phyloP scores from a whole-genome alignment of 2,329 filamentous ascomycete species.

The Akanthomyces dipterigenus region DNA sequence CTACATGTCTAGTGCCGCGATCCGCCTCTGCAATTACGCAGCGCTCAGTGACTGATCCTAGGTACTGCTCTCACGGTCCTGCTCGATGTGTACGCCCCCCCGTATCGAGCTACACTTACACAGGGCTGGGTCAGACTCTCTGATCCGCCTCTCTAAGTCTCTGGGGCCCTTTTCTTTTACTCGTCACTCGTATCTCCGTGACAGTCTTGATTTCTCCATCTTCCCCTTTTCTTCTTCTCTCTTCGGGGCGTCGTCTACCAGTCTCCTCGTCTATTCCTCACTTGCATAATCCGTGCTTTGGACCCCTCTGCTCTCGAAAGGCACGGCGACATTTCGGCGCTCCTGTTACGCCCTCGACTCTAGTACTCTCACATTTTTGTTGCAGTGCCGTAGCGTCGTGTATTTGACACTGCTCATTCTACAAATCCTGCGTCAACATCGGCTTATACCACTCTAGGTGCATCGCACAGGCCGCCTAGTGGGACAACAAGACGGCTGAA shows the following conservation, averaged over 20 bases:
- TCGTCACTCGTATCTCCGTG: neutral
- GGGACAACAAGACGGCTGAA: neutral
- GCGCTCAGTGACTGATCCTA: neutral
- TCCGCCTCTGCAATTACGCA: constrained; percentile 1
- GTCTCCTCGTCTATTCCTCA: neutral
- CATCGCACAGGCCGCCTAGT: neutral
- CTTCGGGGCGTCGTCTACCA: neutral
- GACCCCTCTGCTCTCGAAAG: neutral
- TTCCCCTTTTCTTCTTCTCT: constrained; percentile 13
- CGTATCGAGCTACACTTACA: constrained; percentile 1
- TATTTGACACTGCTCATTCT: neutral
- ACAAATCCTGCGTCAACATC: neutral
- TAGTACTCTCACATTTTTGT: neutral
- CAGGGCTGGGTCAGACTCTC: neutral
- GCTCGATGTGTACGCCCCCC: neutral
- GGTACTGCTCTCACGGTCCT: neutral
- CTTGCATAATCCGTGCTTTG: neutral
- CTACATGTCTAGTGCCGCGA: neutral
- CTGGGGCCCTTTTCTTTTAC: neutral
- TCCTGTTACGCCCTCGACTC: neutral
- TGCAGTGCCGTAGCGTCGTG: neutral
- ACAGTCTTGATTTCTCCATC: neutral
- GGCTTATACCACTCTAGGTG: neutral
- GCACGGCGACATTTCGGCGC: neutral
- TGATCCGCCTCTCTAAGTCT: constrained; percentile 2